Base-by-base conservation (phyloP, 257 asterid genomes). In the Primulina huaijiensis region DNA sequence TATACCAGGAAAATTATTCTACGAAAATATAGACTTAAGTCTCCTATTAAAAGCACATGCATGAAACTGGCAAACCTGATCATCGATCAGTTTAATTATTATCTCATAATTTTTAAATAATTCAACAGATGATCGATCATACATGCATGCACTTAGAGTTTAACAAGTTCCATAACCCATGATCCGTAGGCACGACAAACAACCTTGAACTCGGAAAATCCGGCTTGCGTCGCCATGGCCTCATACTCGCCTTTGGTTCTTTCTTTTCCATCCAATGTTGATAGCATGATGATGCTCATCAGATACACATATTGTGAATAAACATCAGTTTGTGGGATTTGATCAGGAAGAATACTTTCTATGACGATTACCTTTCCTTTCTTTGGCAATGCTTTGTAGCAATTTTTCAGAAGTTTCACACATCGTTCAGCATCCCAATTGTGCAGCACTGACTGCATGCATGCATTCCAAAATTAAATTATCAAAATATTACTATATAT, bases 361-460 rank as follows among this genome's bases (percentile, higher is more conserved):
- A 73, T 37, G 3, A 65, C 72, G 10, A 73, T 73, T 34, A 40
- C 31, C 60, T 73, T 73, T 8, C 72, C 77, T 25, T 40, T 56
- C 17, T 37, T 56, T n/a, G 76, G 72, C 65, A 73, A 7, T 64
- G 76, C 29, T 23, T 34, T 35, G 59, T 73, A 65, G 40, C 77
- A 73, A 33, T 65, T 64, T 2, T 43, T 73, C 17, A 73, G 12
- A 9, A 73, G 17, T 0, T 30, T 35, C 43, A 11, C 14, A 6
- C 77, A 73, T 38, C 58, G 31, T 33, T 73, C 77, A 40, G 65
- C 72, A 19, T 31, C 37, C 72, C 77, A 73, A 25, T 73, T 64
- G 77, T 73, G 77, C 56, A 73, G 65, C 30, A 64, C 60, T 8
- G 2, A 20, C 76, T 72, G 50, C 50, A 30, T 23, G 33, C 33